Percentiles rank a stretch among this genome's conserved stretches.
These are phyloP conservation scores for Tetrastigma voinierianum DNA, from an alignment of 164 flowering plant species.

Conservation along the genomic window DNA sequence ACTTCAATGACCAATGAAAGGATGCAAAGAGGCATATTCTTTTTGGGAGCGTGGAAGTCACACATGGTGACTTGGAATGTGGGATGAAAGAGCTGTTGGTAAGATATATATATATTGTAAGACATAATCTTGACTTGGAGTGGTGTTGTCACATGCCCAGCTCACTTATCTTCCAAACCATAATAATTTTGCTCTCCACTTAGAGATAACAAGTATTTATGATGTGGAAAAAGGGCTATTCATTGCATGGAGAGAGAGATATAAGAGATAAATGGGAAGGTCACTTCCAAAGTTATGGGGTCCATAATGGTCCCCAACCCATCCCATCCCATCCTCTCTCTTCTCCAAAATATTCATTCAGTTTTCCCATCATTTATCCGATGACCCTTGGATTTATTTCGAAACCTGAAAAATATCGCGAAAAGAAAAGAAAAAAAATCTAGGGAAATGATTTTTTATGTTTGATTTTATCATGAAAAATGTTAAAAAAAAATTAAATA, in stretches of 20 bases:
- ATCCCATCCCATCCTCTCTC: not conserved
- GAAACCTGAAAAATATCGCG: no score
- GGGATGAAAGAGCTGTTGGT: not conserved
- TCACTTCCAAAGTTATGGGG: constrained; percentile 8
- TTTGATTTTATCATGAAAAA: no score
- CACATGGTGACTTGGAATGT: not conserved
- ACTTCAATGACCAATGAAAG: not conserved
- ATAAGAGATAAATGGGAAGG: constrained; percentile 6
- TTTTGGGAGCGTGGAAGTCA: not conserved
- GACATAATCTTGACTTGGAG: constrained; percentile 15
- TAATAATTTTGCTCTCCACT: constrained; percentile 50
- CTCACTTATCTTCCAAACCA: constrained; percentile 32
- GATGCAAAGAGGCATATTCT: not conserved
- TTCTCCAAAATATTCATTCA: not conserved
- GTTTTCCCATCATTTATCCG: not conserved
- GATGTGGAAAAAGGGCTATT: constrained; percentile 11
- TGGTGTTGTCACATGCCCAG: constrained; percentile 27
- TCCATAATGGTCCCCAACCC: not conserved
- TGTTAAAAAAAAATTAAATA: no score
- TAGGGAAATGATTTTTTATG: no score
- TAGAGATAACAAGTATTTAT: constrained; percentile 8
- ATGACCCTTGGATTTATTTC: no score
- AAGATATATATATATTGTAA: constrained; percentile 7
- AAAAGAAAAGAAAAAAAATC: no score
- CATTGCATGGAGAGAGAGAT: constrained; percentile 6